These are phyloP conservation scores for Fusarium sp. DNA, from an alignment of 2,329 filamentous ascomycete genomes.

Conservation along the genomic window DNA sequence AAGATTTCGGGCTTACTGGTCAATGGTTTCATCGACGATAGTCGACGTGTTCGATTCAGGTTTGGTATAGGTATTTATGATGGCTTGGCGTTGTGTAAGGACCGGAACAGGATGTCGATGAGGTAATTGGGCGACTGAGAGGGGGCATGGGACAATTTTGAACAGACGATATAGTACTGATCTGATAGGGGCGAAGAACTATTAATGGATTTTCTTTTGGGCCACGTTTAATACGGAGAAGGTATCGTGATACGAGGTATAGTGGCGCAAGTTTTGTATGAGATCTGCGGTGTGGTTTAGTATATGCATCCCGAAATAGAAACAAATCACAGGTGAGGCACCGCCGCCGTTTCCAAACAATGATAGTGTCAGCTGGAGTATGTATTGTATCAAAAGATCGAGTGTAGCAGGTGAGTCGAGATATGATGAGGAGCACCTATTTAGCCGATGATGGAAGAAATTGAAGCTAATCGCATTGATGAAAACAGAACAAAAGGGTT, in stretches of 20 bases:
- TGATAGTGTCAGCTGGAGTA: conserved; percentile 28
- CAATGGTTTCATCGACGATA: conserved; percentile 3
- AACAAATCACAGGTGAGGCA: conserved; percentile 28
- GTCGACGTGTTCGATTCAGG: background rate
- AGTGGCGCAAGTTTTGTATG: conserved; percentile 16
- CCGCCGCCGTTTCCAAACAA: conserved; percentile 31
- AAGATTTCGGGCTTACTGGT: background rate
- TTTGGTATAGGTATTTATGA: conserved; percentile 3
- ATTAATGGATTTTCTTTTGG: conserved; percentile 5
- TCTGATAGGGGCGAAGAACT: conserved; percentile 14
- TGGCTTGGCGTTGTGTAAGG: conserved; percentile 8
- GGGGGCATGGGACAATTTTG: too few species aligned
- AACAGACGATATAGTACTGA: background rate
- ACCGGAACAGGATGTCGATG: conserved; percentile 3
- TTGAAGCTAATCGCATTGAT: background rate
- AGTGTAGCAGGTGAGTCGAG: conserved; percentile 11
- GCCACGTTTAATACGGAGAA: background rate
- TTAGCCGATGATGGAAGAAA: background rate
- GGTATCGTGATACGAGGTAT: conserved; percentile 10
- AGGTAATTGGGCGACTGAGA: background rate
- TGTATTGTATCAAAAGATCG: background rate
- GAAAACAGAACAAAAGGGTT: conserved; percentile 7
- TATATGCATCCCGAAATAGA: conserved; percentile 39
- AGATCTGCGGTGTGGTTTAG: conserved; percentile 10
- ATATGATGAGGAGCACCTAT: background rate